These are phyloP conservation scores for Brasilioporus rufonigricans DNA, from an alignment of 768 basidiomycete genomes.

Conservation along the genomic window DNA sequence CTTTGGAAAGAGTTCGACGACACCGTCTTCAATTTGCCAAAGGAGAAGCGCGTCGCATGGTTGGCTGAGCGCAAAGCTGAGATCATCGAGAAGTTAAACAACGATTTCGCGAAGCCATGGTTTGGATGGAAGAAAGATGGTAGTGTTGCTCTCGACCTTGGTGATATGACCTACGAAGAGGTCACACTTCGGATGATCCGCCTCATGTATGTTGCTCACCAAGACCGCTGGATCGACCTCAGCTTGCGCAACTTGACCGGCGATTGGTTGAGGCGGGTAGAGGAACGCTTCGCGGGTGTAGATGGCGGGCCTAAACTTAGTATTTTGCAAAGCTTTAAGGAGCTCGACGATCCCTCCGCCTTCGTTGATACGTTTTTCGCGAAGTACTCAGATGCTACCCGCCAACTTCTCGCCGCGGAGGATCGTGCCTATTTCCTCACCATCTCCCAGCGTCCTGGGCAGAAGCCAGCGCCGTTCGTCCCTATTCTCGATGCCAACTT, in stretches of 20 bases:
- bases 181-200: conserved; percentile 87
- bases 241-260: conserved; percentile 92
- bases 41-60: conserved; percentile 94
- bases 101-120: conserved; percentile 95
- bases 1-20: conserved; percentile 99
- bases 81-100: conserved; percentile 89
- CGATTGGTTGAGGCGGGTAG: conserved; percentile 94
- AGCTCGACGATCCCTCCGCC: conserved; percentile 76
- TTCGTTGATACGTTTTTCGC: conserved; percentile 84
- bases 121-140: conserved; percentile 97
- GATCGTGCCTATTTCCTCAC: conserved; percentile 95
- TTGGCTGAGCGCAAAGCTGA: conserved; percentile 83
- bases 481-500: conserved; percentile 91
- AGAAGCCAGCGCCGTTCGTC: conserved; percentile 98
- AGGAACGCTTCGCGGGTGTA: conserved; percentile 92
- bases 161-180: conserved; percentile 99
- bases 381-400: conserved; percentile 75
- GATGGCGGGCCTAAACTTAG: conserved; percentile 82
- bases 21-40: conserved; percentile 90
- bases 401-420: conserved; percentile 88
- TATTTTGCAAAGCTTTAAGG: conserved; percentile 75
- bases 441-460: conserved; percentile 92
- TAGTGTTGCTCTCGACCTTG: conserved; percentile 75
- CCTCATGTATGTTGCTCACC: conserved; percentile 91
- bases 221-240: conserved; percentile 90